A percentile compares a stretch with the other conserved stretches of the same genome.
phyloP scores from a whole-genome alignment of 495 filamentous ascomycete species.

The Trichoderma reesei region DNA sequence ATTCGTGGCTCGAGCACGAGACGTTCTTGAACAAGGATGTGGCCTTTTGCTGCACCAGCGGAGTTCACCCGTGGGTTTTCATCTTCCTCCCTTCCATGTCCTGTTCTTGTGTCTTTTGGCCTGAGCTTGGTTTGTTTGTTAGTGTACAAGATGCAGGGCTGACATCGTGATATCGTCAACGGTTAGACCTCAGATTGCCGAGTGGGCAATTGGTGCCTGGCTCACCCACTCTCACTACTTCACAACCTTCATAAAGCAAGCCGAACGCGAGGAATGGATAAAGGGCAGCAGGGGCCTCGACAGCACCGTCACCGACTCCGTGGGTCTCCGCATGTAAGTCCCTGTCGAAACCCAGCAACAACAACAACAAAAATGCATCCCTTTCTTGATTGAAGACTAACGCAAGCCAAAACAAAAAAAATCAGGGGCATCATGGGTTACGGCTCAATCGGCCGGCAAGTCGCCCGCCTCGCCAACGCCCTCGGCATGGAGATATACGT shows the following conservation, averaged over 20 bases:
- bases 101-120: not conserved
- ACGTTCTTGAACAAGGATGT: slow-evolving; percentile 49
- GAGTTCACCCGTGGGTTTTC: slow-evolving; percentile 19
- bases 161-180: no score
- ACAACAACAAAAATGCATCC: no score
- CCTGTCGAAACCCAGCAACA: no score
- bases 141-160: no score
- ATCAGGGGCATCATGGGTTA: slow-evolving; percentile 31
- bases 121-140: no score
- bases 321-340: slow-evolving; percentile 26
- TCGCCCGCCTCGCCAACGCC: slow-evolving; percentile 56
- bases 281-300: slow-evolving; percentile 1
- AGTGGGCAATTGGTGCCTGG: slow-evolving; percentile 35
- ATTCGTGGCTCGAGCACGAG: slow-evolving; percentile 49
- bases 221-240: slow-evolving; percentile 23
- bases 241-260: not conserved
- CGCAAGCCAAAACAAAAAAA: not conserved
- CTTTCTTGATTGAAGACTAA: no score
- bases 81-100: not conserved
- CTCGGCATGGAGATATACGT: slow-evolving; percentile 76
- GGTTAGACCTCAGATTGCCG: slow-evolving; percentile 32
- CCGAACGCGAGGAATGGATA: slow-evolving; percentile 11
- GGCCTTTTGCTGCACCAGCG: slow-evolving; percentile 54
- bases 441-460: slow-evolving; percentile 53
- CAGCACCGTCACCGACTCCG: slow-evolving; percentile 17